These are phyloP conservation scores for Leucocoprinus sp. DNA, from an alignment of 768 basidiomycete genomes.

Conservation along the genomic window DNA sequence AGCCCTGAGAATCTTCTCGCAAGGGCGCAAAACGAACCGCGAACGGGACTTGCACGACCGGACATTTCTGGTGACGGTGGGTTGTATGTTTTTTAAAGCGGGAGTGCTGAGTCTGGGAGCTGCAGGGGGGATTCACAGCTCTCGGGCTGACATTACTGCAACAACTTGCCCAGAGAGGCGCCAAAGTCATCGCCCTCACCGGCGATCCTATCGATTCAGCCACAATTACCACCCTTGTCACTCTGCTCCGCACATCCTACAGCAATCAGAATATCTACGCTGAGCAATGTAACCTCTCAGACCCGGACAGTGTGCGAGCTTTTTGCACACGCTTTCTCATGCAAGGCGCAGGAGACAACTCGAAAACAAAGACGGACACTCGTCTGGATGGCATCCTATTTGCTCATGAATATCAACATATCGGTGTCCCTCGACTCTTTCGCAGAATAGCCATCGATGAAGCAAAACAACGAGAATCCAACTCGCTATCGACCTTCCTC, in stretches of 20 bases:
- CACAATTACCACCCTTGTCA: conserved; percentile 50
- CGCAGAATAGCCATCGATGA: conserved; percentile 12
- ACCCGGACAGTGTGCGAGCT: conserved; percentile 54
- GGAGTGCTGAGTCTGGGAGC: conserved; percentile 4
- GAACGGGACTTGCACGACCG: conserved; percentile 73
- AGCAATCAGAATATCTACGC: conserved; percentile 74
- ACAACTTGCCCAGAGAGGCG: conserved; percentile 62
- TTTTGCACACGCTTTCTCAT: conserved; percentile 67
- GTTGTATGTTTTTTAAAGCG: conserved; percentile 1
- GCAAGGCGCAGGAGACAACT: not conserved
- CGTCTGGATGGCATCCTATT: conserved; percentile 75
- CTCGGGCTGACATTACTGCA: conserved; percentile 62
- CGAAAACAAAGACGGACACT: conserved; percentile 27
- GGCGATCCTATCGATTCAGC: conserved; percentile 46
- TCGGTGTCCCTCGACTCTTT: conserved; percentile 37
- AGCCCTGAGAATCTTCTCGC: conserved; percentile 50
- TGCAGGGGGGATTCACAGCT: conserved; percentile 69
- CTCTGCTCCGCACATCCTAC: conserved; percentile 58
- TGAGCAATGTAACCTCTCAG: conserved; percentile 67
- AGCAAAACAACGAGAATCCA: conserved; percentile 34
- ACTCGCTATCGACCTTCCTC: conserved; percentile 67
- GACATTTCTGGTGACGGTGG: conserved; percentile 62
- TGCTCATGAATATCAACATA: conserved; percentile 65
- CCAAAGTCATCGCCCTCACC: conserved; percentile 73
- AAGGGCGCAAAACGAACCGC: conserved; percentile 61